Percentiles rank a stretch among this genome's conserved stretches.
Evolutionary conservation across 495 filamentous ascomycete genomes (phyloP).

Genomic region (Lasiosphaeria miniovina): DNA sequence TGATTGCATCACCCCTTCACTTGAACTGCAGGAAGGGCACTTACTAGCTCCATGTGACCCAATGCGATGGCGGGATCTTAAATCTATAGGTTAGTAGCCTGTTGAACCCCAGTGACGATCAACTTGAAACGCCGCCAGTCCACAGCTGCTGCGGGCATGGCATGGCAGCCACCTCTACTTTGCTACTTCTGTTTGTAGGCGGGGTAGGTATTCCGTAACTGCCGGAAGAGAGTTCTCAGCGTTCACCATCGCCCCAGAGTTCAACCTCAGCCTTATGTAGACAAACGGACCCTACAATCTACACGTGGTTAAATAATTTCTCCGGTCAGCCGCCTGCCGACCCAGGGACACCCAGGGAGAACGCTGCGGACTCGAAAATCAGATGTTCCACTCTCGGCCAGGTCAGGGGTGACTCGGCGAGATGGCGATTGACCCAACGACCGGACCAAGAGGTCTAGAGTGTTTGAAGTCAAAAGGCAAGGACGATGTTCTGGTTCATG

Average conservation of each 20-base stretch:
- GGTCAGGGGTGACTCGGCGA: not conserved
- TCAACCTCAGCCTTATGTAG: too few relatives aligned
- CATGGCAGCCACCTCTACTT: not conserved
- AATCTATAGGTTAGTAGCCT: not conserved
- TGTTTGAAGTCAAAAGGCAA: not conserved
- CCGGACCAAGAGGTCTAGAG: not conserved
- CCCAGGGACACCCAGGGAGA: too few relatives aligned
- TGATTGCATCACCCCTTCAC: too few relatives aligned
- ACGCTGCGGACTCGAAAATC: too few relatives aligned
- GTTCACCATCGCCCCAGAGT: too few relatives aligned
- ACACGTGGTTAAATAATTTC: not conserved
- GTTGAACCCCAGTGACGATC: not conserved
- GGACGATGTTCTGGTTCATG: constrained; percentile 12
- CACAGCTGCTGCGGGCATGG: not conserved
- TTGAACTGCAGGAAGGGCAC: not conserved
- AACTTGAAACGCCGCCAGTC: not conserved
- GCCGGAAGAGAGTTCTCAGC: too few relatives aligned
- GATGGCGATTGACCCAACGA: too few relatives aligned
- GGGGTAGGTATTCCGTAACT: too few relatives aligned
- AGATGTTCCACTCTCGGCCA: not conserved
- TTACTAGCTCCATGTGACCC: not conserved
- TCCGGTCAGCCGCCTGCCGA: too few relatives aligned
- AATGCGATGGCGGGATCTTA: constrained; percentile 9
- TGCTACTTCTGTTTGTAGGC: too few relatives aligned
- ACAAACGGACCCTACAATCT: too few relatives aligned